Evolutionary conservation across 768 basidiomycete species (phyloP).

Genomic region (Phlebiopsis flavidoalba): DNA sequence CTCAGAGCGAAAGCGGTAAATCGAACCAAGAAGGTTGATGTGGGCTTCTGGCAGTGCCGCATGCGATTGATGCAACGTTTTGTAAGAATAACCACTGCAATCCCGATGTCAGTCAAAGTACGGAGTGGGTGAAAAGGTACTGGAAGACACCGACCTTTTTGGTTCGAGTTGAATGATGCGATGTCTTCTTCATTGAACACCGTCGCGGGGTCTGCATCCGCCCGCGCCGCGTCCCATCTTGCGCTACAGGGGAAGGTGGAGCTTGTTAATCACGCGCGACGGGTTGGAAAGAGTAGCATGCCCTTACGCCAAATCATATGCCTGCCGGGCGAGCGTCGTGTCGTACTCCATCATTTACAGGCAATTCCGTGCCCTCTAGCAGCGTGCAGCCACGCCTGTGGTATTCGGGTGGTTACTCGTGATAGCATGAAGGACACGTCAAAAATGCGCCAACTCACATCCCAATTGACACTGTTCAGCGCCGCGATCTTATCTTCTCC

Average conservation of each 20-base stretch:
- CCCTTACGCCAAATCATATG: conserved; percentile 57
- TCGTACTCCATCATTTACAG: conserved; percentile 76
- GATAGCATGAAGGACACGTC: neutral
- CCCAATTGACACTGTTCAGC: conserved; percentile 70
- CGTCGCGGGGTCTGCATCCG: conserved; percentile 37
- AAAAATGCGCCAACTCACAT: neutral
- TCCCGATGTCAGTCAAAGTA: neutral
- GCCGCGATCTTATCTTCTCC: conserved; percentile 56
- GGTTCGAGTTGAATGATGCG: conserved; percentile 61
- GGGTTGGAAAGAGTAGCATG: neutral
- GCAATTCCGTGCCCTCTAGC: conserved; percentile 70
- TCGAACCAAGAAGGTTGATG: conserved; percentile 50
- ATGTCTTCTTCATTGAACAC: conserved; percentile 61
- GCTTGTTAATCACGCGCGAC: neutral
- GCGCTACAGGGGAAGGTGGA: neutral
- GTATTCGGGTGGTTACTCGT: neutral
- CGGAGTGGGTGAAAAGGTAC: neutral
- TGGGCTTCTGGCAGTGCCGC: conserved; percentile 54
- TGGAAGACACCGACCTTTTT: conserved; percentile 48
- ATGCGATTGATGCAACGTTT: conserved; percentile 62
- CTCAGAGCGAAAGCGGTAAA: conserved; percentile 47
- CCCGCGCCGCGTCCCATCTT: conserved; percentile 66
- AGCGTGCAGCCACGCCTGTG: conserved; percentile 80
- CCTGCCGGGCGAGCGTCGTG: conserved; percentile 57
- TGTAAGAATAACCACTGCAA: conserved; percentile 80